Conservation (phyloP, 805 yeast genomes). For the Wickerhamiella spandovensis region DNA sequence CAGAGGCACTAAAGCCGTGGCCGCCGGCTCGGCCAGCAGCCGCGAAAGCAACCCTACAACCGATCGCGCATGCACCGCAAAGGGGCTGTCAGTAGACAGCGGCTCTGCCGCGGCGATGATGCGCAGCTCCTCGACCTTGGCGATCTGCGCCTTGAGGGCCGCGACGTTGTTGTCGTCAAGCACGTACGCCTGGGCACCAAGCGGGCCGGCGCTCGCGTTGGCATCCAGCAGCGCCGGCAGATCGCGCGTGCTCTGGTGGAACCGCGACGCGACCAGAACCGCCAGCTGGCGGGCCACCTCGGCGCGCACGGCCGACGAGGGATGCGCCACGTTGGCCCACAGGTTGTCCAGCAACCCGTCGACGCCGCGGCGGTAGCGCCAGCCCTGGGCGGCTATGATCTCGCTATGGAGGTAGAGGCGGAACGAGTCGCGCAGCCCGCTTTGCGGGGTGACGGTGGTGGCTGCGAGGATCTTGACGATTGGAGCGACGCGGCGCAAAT, state of each 20-base stretch:
- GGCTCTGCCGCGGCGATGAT: not conserved
- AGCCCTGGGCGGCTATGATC: constrained; percentile 35
- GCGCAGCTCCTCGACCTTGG: not conserved
- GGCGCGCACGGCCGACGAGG: constrained; percentile 59
- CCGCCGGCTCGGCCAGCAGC: constrained; percentile 40
- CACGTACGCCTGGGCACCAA: not conserved
- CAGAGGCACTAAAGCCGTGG: constrained; percentile 39
- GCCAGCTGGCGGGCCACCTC: constrained; percentile 51
- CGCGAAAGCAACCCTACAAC: constrained; percentile 21
- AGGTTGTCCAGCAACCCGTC: constrained; percentile 33
- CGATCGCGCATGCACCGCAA: constrained; percentile 4
- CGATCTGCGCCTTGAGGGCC: not conserved
- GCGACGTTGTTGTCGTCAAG: not conserved
- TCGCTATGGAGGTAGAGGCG: constrained; percentile 43
- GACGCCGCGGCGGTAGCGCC: constrained; percentile 39
- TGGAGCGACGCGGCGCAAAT: constrained; percentile 44
- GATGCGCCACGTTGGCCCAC: constrained; percentile 40
- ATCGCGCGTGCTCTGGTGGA: constrained; percentile 23
- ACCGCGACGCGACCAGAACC: constrained; percentile 31
- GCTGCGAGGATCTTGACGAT: constrained; percentile 34
- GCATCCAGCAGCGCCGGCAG: not conserved
- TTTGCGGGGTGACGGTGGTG: constrained; percentile 38
- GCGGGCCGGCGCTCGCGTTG: not conserved
- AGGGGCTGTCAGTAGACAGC: not conserved
- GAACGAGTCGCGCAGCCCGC: constrained; percentile 54